These are phyloP conservation scores for Geotrichum histeridarum DNA, from an alignment of 1,139 yeast species.

Conservation along the genomic window DNA sequence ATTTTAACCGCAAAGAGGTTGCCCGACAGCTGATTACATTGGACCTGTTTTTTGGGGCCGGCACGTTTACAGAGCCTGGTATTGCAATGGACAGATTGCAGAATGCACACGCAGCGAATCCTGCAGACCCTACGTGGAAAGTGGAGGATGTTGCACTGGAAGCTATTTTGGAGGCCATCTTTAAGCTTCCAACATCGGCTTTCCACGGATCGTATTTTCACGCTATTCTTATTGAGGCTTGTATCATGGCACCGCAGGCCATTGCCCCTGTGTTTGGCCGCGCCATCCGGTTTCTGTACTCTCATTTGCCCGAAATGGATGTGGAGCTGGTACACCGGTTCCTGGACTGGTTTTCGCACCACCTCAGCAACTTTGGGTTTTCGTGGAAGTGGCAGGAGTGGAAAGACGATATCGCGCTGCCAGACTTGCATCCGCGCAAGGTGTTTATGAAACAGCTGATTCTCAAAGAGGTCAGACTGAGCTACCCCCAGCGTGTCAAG, in stretches of 20 bases:
- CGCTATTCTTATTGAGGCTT: constrained; percentile 78
- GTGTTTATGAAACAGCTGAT: constrained; percentile 74
- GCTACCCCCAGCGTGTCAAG: constrained; percentile 64
- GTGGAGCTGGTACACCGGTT: constrained; percentile 68
- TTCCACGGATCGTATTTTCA: constrained; percentile 52
- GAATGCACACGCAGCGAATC: constrained; percentile 37
- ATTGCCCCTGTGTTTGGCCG: constrained; percentile 95
- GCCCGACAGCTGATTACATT: constrained; percentile 75
- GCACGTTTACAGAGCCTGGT: constrained; percentile 77
- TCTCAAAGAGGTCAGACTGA: constrained; percentile 74
- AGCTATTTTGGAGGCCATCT: constrained; percentile 69
- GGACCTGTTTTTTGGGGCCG: constrained; percentile 65
- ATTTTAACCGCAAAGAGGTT: constrained; percentile 84
- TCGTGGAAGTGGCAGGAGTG: constrained; percentile 99
- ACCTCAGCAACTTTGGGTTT: constrained; percentile 87
- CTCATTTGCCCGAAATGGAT: constrained; percentile 62
- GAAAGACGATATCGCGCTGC: constrained; percentile 39
- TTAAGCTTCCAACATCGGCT: constrained; percentile 54
- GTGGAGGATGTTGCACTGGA: constrained; percentile 88
- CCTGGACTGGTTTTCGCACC: constrained; percentile 91
- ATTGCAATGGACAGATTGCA: constrained; percentile 70
- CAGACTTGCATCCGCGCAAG: constrained; percentile 62
- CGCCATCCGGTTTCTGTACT: constrained; percentile 79
- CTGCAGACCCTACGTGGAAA: constrained; percentile 63
- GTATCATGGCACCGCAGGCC: constrained; percentile 79